Evolutionary conservation across 2,329 filamentous ascomycete species (phyloP).

Genomic region (Phaeosphaeria sp.): DNA sequence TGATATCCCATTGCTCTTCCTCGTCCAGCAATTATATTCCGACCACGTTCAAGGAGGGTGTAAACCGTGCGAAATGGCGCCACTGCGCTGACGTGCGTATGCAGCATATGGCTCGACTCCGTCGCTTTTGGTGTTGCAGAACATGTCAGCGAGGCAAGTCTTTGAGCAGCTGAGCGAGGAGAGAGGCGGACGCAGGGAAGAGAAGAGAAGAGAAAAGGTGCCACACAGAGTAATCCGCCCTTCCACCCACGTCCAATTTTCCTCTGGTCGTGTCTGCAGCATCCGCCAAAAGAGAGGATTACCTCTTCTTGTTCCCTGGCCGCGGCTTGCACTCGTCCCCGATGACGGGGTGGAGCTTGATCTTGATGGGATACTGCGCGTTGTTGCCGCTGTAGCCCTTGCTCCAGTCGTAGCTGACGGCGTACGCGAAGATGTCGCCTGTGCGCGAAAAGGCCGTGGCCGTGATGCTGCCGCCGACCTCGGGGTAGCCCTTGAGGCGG

Average conservation of each 20-base stretch:
- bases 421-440: slow-evolving; percentile 69
- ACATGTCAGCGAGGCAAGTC: neutral
- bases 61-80: neutral
- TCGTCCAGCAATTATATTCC: neutral
- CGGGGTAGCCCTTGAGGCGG: slow-evolving; percentile 69
- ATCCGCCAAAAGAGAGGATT: slow-evolving; percentile 12
- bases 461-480: slow-evolving; percentile 77
- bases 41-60: neutral
- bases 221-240: neutral
- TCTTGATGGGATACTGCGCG: slow-evolving; percentile 59
- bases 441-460: slow-evolving; percentile 89
- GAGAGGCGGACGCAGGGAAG: neutral
- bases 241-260: too few species aligned
- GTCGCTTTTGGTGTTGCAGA: neutral
- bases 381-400: slow-evolving; percentile 92
- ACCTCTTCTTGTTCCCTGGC: slow-evolving; percentile 57
- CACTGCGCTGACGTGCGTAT: neutral
- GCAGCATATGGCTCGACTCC: neutral
- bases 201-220: neutral
- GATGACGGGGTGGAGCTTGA: slow-evolving; percentile 58
- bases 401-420: slow-evolving; percentile 96
- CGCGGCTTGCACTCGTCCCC: slow-evolving; percentile 60
- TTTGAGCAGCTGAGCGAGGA: too few species aligned
- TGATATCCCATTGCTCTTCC: neutral
- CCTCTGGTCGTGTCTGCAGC: neutral